Evolutionary conservation across 768 basidiomycete genomes (phyloP).

Genomic region (Lactifluus pinguis): DNA sequence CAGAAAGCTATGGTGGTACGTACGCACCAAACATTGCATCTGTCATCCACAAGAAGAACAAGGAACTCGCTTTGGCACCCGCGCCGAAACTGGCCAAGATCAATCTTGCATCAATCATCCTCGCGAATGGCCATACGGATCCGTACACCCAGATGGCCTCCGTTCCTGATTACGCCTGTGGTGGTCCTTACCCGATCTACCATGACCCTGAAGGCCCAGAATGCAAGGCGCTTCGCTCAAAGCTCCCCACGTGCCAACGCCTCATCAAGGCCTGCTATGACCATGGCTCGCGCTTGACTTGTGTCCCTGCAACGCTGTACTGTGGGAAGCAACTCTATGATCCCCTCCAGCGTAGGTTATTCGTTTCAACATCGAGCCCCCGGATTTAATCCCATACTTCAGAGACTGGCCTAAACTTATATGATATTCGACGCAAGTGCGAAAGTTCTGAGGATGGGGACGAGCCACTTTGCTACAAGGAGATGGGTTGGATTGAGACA

Average conservation of each 20-base stretch:
- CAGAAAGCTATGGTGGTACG: constrained; percentile 64
- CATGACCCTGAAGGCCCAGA: constrained; percentile 43
- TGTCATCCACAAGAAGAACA: constrained; percentile 72
- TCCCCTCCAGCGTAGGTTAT: constrained; percentile 56
- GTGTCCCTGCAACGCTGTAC: constrained; percentile 60
- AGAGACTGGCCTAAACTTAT: constrained; percentile 80
- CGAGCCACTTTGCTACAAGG: constrained; percentile 54
- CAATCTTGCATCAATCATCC: constrained; percentile 74
- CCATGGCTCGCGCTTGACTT: constrained; percentile 34
- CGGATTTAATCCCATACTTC: not conserved
- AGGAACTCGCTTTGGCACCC: constrained; percentile 38
- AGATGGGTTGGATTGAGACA: constrained; percentile 82
- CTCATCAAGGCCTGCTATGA: constrained; percentile 43
- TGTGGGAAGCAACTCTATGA: constrained; percentile 68
- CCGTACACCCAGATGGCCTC: constrained; percentile 73
- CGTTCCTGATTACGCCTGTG: constrained; percentile 76
- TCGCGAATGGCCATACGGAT: constrained; percentile 85
- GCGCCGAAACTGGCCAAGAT: constrained; percentile 51
- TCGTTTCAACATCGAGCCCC: not conserved
- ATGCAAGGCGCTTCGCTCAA: constrained; percentile 36
- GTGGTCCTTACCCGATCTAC: constrained; percentile 76
- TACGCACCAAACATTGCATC: constrained; percentile 84
- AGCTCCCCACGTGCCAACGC: constrained; percentile 45
- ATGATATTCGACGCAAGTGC: constrained; percentile 76
- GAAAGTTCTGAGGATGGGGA: constrained; percentile 57